Evolutionary conservation across 1,284 basidiomycete genomes (phyloP).

Genomic region (Ustilago nuda): DNA sequence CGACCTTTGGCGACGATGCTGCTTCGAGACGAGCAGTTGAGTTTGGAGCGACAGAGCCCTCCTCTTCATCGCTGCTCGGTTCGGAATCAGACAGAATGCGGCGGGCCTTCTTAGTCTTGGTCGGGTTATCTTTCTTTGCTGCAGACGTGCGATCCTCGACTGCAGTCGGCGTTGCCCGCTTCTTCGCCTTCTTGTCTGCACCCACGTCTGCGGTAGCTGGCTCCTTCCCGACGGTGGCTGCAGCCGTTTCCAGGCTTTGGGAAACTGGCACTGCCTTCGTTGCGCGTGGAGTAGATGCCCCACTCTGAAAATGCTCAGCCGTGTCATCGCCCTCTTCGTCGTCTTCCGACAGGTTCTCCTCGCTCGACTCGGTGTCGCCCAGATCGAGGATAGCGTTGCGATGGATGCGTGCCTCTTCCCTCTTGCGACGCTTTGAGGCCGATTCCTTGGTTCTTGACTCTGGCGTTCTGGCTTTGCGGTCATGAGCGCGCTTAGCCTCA

Average conservation of each 20-base stretch:
- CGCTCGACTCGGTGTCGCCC: conserved; percentile 50
- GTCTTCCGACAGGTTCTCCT: conserved; percentile 18
- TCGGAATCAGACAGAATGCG: conserved; percentile 42
- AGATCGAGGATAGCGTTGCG: conserved; percentile 49
- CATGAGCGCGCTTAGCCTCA: conserved; percentile 22
- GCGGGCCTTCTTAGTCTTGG: conserved; percentile 40
- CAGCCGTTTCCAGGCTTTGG: not conserved
- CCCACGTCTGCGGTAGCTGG: not conserved
- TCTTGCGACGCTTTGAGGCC: conserved; percentile 34
- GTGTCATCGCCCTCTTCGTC: conserved; percentile 19
- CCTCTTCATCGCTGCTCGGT: conserved; percentile 29
- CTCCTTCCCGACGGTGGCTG: not conserved
- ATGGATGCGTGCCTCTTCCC: conserved; percentile 40
- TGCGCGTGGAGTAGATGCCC: conserved; percentile 27
- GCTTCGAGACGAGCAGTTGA: not conserved
- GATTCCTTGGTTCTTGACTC: conserved; percentile 28
- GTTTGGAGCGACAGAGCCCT: conserved; percentile 2
- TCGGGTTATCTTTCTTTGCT: conserved; percentile 25
- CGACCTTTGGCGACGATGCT: conserved; percentile 4
- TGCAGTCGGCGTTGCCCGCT: conserved; percentile 12
- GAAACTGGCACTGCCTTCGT: not conserved
- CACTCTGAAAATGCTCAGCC: conserved; percentile 16
- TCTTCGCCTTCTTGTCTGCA: conserved; percentile 20
- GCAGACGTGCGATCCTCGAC: conserved; percentile 19
- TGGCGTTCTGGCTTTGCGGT: conserved; percentile 13